Evolutionary conservation across 1,284 basidiomycete species (phyloP), one percentile per base, ranked within the genome.

Genomic region (Ganoderma multipileum): DNA sequence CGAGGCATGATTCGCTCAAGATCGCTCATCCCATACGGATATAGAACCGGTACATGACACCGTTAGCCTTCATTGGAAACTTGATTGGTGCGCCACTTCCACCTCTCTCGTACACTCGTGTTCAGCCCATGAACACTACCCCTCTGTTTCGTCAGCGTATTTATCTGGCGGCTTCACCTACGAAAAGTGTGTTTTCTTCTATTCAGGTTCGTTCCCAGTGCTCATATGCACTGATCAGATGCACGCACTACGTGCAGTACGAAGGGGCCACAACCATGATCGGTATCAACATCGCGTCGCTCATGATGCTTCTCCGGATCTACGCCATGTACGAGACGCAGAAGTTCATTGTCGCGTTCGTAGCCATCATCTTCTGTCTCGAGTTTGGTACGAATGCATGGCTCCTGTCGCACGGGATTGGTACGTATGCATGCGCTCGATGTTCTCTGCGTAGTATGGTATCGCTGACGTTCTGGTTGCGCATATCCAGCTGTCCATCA

Each of bases 301-400:
- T 86, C 26, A 88, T 89, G 87, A 88, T 89, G 87, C 79, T 87
- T 12, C 72, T 88, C 5, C 83, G 87, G n/a, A 80, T 89, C 59
- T 78, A 80, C 26, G 87, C 85, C 0, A 72, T 89, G 47, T 89
- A 87, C 72, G 26, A 77, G 81, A 16, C 78, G n/a, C n/a, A n/a
- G n/a, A n/a, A 69, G 12, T 63, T 69, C 61, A 79, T 84, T 73
- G 80, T 86, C 41, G 74, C 71, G 0, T 55, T 79, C 6, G 80
- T 87, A 3, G 77, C 76, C 0, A 3, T 72, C 3, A 73, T 87
- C 11, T 81, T 87, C 33, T 18, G 80, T 3, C 70, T 81, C 23
- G 83, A 86, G 71, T 80, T 84, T 4, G 78, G 74, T 4, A 76
- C 85, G 65, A 87, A 87, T 66, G 77, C 79, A 1, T 89, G 84